These are phyloP conservation scores for Globisporangium rhizosaccharum DNA, from an alignment of 352 stramenopile species.

Conservation along the genomic window DNA sequence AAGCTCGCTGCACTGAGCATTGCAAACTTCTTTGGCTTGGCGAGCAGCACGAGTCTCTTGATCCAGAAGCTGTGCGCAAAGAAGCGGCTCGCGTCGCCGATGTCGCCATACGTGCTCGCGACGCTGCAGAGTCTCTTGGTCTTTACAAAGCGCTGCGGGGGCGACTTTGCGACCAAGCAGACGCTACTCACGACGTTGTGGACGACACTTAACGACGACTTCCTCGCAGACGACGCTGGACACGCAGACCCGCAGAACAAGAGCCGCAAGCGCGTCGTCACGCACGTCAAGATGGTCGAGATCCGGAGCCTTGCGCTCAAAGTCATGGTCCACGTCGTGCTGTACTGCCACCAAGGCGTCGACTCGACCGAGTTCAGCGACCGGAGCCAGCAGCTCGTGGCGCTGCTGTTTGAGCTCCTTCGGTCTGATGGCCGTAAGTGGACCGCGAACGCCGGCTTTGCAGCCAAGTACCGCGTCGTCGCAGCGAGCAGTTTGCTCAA, in stretches of 20 bases:
- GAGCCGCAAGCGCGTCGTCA: conserved; percentile 19
- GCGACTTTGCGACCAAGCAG: conserved; percentile 19
- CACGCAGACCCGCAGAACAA: not conserved
- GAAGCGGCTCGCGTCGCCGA: conserved; percentile 27
- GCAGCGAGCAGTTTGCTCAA: conserved; percentile 61
- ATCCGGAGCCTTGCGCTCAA: conserved; percentile 56
- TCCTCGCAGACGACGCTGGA: conserved; percentile 18
- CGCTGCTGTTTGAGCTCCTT: conserved; percentile 57
- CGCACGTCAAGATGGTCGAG: conserved; percentile 28
- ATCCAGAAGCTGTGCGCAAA: conserved; percentile 50
- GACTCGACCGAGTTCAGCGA: conserved; percentile 12
- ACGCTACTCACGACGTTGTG: conserved; percentile 33
- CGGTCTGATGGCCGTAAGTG: conserved; percentile 50
- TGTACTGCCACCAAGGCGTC: conserved; percentile 27
- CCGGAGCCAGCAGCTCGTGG: conserved; percentile 32
- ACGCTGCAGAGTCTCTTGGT: conserved; percentile 57
- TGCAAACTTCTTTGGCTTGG: conserved; percentile 37
- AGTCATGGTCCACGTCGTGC: conserved; percentile 51
- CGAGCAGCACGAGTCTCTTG: conserved; percentile 30
- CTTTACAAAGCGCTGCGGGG: conserved; percentile 50
- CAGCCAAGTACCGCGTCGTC: conserved; percentile 39
- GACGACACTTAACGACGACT: conserved; percentile 38
- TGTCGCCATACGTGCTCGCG: conserved; percentile 19
- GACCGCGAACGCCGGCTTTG: conserved; percentile 26
- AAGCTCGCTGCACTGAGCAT: conserved; percentile 50